Percentiles rank a stretch among this genome's conserved stretches.
Conservation (phyloP, 306 rosid genomes). For the Lupinus albus region DNA sequence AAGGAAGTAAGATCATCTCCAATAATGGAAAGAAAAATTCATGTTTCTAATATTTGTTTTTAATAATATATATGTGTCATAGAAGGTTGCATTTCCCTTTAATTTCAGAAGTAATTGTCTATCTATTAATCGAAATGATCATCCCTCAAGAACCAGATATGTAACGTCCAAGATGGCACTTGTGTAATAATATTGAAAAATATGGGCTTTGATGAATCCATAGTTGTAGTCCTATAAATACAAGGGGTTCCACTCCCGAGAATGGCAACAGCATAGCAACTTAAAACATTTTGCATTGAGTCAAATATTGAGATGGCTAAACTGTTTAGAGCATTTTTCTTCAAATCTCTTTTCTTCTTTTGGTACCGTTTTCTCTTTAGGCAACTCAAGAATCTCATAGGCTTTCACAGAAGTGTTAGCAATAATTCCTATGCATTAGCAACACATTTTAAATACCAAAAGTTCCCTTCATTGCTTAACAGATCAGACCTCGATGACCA, state of each 20-base stretch:
- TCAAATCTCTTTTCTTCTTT: conserved; percentile 57
- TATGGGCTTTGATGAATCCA: conserved; percentile 30
- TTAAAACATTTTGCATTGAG: not conserved
- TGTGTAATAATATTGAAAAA: conserved; percentile 40
- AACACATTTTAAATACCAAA: conserved; percentile 44
- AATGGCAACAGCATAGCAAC: not conserved
- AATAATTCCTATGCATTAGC: conserved; percentile 36
- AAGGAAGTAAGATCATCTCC: no score
- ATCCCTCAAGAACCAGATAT: no score
- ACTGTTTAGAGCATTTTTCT: conserved; percentile 52
- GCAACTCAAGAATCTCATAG: conserved; percentile 43
- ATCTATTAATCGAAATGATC: no score
- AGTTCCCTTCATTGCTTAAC: conserved; percentile 48
- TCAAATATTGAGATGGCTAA: conserved; percentile 28
- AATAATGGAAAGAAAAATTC: no score
- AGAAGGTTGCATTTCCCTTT: no score
- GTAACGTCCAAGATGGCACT: conserved; percentile 36
- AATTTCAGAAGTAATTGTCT: no score
- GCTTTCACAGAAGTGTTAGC: conserved; percentile 46
- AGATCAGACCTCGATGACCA: conserved; percentile 49
- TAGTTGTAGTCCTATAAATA: conserved; percentile 45
- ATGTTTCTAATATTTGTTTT: no score
- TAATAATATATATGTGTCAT: no score
- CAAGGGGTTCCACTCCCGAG: not conserved
- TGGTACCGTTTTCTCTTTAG: conserved; percentile 57